Percentiles rank a stretch among this genome's conserved stretches.
These are phyloP conservation scores for Cnidoscolus chayamansa DNA, from an alignment of 441 rosid genomes.

Conservation along the genomic window DNA sequence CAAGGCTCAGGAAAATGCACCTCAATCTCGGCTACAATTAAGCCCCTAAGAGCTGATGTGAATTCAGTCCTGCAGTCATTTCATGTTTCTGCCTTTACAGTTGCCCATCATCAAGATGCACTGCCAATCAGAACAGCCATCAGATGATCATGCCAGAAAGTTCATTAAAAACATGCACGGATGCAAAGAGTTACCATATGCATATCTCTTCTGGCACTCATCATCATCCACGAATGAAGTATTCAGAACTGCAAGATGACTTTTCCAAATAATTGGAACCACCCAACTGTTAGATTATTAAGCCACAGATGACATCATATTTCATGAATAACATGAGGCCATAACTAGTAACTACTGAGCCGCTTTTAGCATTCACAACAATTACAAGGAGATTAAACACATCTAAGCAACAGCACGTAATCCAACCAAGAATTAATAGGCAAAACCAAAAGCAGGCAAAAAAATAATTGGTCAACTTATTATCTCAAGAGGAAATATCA, in stretches of 20 bases:
- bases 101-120: slow-evolving; percentile 30
- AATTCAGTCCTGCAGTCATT: slow-evolving; percentile 27
- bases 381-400: slow-evolving; percentile 9
- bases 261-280: slow-evolving; percentile 16
- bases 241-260: slow-evolving; percentile 21
- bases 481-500: not conserved
- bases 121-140: slow-evolving; percentile 38
- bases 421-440: not conserved
- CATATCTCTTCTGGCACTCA: slow-evolving; percentile 18
- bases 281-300: slow-evolving; percentile 15
- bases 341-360: slow-evolving; percentile 1
- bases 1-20: slow-evolving; percentile 29
- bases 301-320: not conserved
- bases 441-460: not conserved
- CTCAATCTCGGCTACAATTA: slow-evolving; percentile 27
- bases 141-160: slow-evolving; percentile 32
- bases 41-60: slow-evolving; percentile 25
- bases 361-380: slow-evolving; percentile 9
- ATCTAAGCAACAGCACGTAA: not conserved
- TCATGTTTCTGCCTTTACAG: slow-evolving; percentile 28
- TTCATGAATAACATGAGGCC: not conserved
- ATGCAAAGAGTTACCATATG: slow-evolving; percentile 31
- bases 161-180: slow-evolving; percentile 21
- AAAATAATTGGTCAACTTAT: not conserved
- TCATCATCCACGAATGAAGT: slow-evolving; percentile 23